A percentile compares a stretch with the other conserved stretches of the same genome.
phyloP scores from a whole-genome alignment of 2,329 filamentous ascomycete species.

The Aspergillus spinulosporus region DNA sequence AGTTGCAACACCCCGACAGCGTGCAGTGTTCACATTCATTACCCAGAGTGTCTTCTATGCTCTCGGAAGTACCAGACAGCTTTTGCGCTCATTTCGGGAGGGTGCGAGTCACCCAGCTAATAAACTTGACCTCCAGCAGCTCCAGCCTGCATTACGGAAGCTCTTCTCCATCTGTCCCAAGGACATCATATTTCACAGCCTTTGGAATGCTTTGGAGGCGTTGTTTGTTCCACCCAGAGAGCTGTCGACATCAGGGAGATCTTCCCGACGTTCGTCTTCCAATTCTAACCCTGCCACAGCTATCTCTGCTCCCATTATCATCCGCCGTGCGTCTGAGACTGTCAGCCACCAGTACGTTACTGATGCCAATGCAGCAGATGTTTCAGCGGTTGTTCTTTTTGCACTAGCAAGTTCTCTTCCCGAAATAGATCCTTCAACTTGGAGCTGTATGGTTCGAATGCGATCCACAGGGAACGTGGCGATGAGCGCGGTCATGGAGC shows the following conservation, averaged over 20 bases:
- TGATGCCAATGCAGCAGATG: slow-evolving; percentile 42
- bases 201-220: slow-evolving; percentile 43
- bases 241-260: slow-evolving; percentile 31
- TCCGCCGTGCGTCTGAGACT: slow-evolving; percentile 30
- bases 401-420: slow-evolving; percentile 42
- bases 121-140: slow-evolving; percentile 31
- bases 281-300: slow-evolving; percentile 28
- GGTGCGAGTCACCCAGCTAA: slow-evolving; percentile 15
- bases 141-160: slow-evolving; percentile 37
- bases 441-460: slow-evolving; percentile 46
- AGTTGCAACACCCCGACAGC: slow-evolving; percentile 39
- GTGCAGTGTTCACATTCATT: slow-evolving; percentile 42
- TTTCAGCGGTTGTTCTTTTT: slow-evolving; percentile 40
- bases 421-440: slow-evolving; percentile 37
- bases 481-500: slow-evolving; percentile 40
- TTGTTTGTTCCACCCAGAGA: slow-evolving; percentile 43
- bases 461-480: slow-evolving; percentile 41
- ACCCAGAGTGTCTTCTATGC: slow-evolving; percentile 48
- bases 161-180: slow-evolving; percentile 42
- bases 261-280: slow-evolving; percentile 34
- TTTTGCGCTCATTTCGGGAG: slow-evolving; percentile 43
- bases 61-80: slow-evolving; percentile 42
- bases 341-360: slow-evolving; percentile 36
- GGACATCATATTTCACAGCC: slow-evolving; percentile 44
- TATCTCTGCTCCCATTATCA: slow-evolving; percentile 26